Evolutionary conservation across 176 grass and related monocot species (phyloP).

Genomic region (sorghum (Sorghum bicolor)): Sorghum_bicolor_NCBIv3 NC_012873.2:3981501-3982000

Average conservation of each 20-base stretch:
- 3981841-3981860: constrained; percentile 64
- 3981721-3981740: constrained; percentile 42
- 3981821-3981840: constrained; percentile 51
- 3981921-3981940: background rate
- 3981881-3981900: no score
- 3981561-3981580: constrained; percentile 32
- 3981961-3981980: constrained; percentile 55
- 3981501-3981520: constrained; percentile 35
- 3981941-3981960: background rate
- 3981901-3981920: background rate
- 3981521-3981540: constrained; percentile 29
- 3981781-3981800: constrained; percentile 54
- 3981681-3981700: constrained; percentile 67
- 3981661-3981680: constrained; percentile 60
- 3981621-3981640: constrained; percentile 47
- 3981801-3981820: constrained; percentile 46
- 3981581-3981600: constrained; percentile 37
- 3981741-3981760: constrained; percentile 46
- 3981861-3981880: constrained; percentile 42
- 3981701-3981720: constrained; percentile 46
- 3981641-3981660: constrained; percentile 39
- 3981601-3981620: constrained; percentile 42
- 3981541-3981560: constrained; percentile 37
- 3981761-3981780: constrained; percentile 53
- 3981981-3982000: constrained; percentile 50